phyloP scores from a whole-genome alignment of 2,329 filamentous ascomycete species.

The Arthroderma sp. region DNA sequence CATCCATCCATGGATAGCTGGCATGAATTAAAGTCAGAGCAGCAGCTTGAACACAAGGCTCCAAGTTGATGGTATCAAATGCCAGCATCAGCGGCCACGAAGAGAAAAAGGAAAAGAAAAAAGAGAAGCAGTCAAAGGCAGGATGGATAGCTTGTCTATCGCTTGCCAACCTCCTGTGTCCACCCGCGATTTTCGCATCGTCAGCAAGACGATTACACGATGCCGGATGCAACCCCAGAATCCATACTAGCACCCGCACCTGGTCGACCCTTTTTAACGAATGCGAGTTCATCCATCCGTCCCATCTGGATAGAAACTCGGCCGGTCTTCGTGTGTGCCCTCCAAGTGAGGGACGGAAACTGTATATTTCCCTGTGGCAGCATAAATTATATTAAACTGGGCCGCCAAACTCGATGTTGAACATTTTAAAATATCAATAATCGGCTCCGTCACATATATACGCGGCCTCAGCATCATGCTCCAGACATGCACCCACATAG shows the following conservation, averaged over 20 bases:
- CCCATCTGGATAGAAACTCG: not conserved
- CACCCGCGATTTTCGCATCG: not conserved
- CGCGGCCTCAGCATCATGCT: not conserved
- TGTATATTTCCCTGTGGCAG: not conserved
- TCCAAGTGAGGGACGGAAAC: not conserved
- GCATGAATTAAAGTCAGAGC: not conserved
- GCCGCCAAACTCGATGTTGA: not conserved
- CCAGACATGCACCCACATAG: not conserved
- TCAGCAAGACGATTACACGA: not conserved
- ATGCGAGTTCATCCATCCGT: not conserved
- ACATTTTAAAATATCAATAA: not conserved
- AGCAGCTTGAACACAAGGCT: too few relatives aligned
- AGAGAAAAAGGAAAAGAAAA: not conserved
- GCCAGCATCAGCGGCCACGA: too few relatives aligned
- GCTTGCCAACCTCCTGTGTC: not conserved
- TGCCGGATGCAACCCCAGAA: not conserved
- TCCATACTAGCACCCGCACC: not conserved
- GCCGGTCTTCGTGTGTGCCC: not conserved
- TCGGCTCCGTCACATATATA: not conserved
- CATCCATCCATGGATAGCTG: not conserved
- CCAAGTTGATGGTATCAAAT: too few relatives aligned
- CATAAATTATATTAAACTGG: not conserved
- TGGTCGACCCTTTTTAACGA: not conserved
- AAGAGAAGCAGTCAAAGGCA: not conserved
- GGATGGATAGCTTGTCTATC: not conserved